These are phyloP conservation scores for Paramyrothecium sp. DNA, from an alignment of 2,329 filamentous ascomycete genomes.

Conservation along the genomic window DNA sequence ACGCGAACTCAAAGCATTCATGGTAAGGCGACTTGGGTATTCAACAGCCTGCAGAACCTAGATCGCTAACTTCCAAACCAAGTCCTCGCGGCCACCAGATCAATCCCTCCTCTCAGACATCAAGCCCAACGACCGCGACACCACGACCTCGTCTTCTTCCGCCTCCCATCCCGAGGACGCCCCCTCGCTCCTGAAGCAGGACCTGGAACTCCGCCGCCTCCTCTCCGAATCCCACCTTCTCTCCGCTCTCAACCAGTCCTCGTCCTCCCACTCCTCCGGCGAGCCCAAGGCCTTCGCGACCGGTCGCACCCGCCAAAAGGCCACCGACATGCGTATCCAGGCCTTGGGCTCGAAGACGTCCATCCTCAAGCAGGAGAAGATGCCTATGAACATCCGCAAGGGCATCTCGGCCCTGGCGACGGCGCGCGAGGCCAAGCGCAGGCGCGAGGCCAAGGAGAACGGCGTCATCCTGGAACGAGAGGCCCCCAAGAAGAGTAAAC, in stretches of 20 bases:
- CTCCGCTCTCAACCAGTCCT: conserved; percentile 40
- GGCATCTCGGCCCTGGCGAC: conserved; percentile 73
- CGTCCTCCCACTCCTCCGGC: conserved; percentile 36
- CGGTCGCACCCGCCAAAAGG: conserved; percentile 76
- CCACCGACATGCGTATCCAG: conserved; percentile 80
- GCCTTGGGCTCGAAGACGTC: conserved; percentile 76
- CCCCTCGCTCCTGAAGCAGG: conserved; percentile 77
- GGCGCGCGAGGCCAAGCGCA: conserved; percentile 66
- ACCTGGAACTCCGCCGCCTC: conserved; percentile 86
- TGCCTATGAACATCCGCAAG: conserved; percentile 84
- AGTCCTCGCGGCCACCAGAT: conserved; percentile 51
- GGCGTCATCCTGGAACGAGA: conserved; percentile 79
- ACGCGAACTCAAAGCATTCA: conserved; percentile 74
- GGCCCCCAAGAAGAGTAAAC: conserved; percentile 35
- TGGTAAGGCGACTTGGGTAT: conserved; percentile 47
- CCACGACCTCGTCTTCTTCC: conserved; percentile 21
- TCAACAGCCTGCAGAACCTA: conserved; percentile 1
- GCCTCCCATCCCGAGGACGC: conserved; percentile 52
- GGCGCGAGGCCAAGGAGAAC: conserved; percentile 82
- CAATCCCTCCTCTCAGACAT: conserved; percentile 17
- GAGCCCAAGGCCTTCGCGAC: conserved; percentile 43
- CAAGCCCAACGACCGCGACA: conserved; percentile 15
- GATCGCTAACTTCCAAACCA: conserved; percentile 5
- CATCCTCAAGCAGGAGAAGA: conserved; percentile 75
- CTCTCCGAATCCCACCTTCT: conserved; percentile 91